Evolutionary conservation across 2,329 filamentous ascomycete genomes (phyloP).

Genomic region (Talaromyces funiculosus): DNA sequence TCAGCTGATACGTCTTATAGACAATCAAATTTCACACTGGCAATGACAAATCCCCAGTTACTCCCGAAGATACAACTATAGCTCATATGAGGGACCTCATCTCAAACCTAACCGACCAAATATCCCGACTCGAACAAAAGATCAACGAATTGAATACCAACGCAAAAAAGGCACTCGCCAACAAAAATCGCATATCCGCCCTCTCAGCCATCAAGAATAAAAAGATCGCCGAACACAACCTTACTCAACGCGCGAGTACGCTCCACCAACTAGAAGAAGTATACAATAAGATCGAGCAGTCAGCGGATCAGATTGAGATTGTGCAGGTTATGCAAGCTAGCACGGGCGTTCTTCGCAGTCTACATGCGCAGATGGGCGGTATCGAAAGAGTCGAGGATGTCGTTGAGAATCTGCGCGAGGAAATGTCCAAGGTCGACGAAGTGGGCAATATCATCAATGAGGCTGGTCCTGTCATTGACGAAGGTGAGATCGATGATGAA

Average conservation of each 20-base stretch:
- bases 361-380: conserved; percentile 75
- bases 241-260: conserved; percentile 66
- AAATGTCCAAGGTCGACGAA: conserved; percentile 79
- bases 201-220: conserved; percentile 74
- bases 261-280: conserved; percentile 78
- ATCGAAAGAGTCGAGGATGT: conserved; percentile 69
- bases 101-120: conserved; percentile 58
- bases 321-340: conserved; percentile 77
- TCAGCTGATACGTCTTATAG: conserved; percentile 30
- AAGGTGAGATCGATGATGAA: conserved; percentile 81
- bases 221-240: conserved; percentile 70
- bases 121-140: conserved; percentile 57
- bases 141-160: conserved; percentile 46
- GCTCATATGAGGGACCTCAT: conserved; percentile 74
- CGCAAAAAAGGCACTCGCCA: conserved; percentile 64
- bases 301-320: conserved; percentile 75
- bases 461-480: conserved; percentile 57
- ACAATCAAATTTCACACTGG: conserved; percentile 68
- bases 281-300: conserved; percentile 76
- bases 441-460: conserved; percentile 72
- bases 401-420: conserved; percentile 67
- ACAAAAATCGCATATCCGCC: conserved; percentile 69
- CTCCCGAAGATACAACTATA: conserved; percentile 72
- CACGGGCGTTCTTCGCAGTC: conserved; percentile 61
- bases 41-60: conserved; percentile 53